Base-by-base conservation (phyloP, 106 monocot species). In the Triglochin maritima region DNA sequence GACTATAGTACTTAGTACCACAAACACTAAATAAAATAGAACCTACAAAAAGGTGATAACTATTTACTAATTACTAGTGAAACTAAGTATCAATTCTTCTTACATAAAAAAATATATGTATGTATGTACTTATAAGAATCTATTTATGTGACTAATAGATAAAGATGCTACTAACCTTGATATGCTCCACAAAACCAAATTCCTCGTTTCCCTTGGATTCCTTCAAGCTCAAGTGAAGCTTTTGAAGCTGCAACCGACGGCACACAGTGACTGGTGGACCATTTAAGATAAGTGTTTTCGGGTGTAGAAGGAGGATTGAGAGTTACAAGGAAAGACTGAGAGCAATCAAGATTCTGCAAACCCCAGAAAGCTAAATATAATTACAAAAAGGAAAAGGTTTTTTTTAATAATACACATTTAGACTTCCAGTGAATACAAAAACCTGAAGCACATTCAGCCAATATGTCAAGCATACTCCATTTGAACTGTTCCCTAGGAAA, bases 401-500 rank as follows among this genome's bases (percentile, higher is more conserved):
- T 17, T 57, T 17, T 57, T 57, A 15, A 57, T 57, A 57, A 13
- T 57, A 57, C 17, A 16, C 15, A 59, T 17, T 10, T 4, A 71
- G 1, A 3, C 5, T 16, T 44, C 55, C 13, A 53, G 29, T n/a
- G 59, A 15, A 44, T 55, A n/a, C 2, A 73, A 67, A 63, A 49
- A 95, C 95, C 95, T 95, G 95, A 76, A 95, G 83, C 42, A 96
- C 76, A 77, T 96, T 96, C 62, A 96, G 77, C 90, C 90, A 96
- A 77, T 91, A 96, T 56, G 96, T 91, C 54, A 96, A 63, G 64
- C 85, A 86, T 55, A 76, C 85, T 49, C 90, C 85, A 54, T 55
- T 69, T 4, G 53, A 49, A 65, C 81, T 78, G 41, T 74, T 81
- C 17, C 96, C 96, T 62, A 96, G 82, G 75, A 96, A 91, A 77